Evolutionary conservation across 176 grass and related monocot species (phyloP).

Genomic region (Musa acuminata): DNA sequence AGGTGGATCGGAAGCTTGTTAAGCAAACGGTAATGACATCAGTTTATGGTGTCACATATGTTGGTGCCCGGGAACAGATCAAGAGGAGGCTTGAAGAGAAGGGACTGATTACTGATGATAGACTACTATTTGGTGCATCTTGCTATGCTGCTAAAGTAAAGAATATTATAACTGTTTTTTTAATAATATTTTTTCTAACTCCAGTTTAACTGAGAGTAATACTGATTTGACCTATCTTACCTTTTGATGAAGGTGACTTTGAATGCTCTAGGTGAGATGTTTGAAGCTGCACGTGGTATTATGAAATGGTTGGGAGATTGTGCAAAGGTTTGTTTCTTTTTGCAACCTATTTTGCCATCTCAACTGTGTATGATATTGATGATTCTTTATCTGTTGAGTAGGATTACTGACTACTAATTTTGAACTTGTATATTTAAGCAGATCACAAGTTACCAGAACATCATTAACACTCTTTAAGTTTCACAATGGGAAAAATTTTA

Average conservation of each 20-base stretch:
- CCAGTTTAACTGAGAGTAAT: neutral
- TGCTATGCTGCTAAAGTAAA: conserved; percentile 73
- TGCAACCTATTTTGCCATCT: neutral
- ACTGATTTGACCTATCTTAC: neutral
- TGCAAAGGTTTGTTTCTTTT: conserved; percentile 55
- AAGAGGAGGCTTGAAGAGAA: conserved; percentile 80
- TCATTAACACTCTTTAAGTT: neutral
- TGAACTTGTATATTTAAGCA: neutral
- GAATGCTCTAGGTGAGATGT: conserved; percentile 91
- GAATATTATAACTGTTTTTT: neutral
- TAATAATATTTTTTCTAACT: neutral
- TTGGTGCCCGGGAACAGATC: conserved; percentile 91
- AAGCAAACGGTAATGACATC: conserved; percentile 99
- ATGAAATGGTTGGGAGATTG: conserved; percentile 91
- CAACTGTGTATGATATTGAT: neutral
- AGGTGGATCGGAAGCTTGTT: conserved; percentile 97
- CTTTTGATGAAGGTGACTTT: conserved; percentile 60
- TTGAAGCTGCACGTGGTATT: conserved; percentile 83
- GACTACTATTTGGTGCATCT: conserved; percentile 57
- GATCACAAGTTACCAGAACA: neutral
- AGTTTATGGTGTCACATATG: conserved; percentile 94
- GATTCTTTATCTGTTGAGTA: neutral
- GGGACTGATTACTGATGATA: conserved; percentile 75
- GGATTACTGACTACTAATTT: neutral
- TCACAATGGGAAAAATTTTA: neutral